Evolutionary conservation across 2,329 filamentous ascomycete species (phyloP).

Genomic region (Cordyceps sp.): DNA sequence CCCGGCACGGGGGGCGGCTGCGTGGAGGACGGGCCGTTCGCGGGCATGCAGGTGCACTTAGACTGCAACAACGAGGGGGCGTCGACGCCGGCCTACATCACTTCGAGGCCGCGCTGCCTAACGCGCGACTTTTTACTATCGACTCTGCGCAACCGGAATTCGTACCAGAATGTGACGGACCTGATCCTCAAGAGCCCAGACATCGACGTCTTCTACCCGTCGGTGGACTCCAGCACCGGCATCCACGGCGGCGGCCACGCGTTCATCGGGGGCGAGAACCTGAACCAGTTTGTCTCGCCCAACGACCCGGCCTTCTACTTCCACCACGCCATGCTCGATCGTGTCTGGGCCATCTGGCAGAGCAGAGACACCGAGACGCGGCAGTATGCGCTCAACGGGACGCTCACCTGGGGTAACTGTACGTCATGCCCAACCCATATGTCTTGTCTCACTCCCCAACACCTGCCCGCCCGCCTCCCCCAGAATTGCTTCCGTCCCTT

Average conservation of each 20-base stretch:
- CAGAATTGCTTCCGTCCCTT: not conserved
- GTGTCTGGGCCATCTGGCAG: conserved; percentile 12
- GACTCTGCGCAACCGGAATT: not conserved
- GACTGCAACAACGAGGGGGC: conserved; percentile 4
- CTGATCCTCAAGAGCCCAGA: not conserved
- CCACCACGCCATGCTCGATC: conserved; percentile 12
- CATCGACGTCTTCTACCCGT: not conserved
- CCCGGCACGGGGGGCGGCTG: conserved; percentile 33
- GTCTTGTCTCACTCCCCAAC: not conserved
- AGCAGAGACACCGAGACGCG: not conserved
- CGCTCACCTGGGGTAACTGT: not conserved
- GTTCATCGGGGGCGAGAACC: conserved; percentile 3
- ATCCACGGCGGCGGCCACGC: conserved; percentile 18
- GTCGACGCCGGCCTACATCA: not conserved
- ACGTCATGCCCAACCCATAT: not conserved
- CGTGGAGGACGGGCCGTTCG: conserved; percentile 26
- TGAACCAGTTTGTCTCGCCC: conserved; percentile 7
- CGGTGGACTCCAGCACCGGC: not conserved
- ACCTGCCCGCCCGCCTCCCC: not conserved
- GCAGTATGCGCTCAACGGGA: not conserved
- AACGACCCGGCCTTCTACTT: conserved; percentile 13
- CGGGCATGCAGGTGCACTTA: conserved; percentile 17
- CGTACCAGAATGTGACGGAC: not conserved
- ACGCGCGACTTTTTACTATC: conserved; percentile 5
- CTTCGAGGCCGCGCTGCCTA: conserved; percentile 18